phyloP scores from a whole-genome alignment of 2,329 filamentous ascomycete genomes.

The Emergomyces pasteurianus region DNA sequence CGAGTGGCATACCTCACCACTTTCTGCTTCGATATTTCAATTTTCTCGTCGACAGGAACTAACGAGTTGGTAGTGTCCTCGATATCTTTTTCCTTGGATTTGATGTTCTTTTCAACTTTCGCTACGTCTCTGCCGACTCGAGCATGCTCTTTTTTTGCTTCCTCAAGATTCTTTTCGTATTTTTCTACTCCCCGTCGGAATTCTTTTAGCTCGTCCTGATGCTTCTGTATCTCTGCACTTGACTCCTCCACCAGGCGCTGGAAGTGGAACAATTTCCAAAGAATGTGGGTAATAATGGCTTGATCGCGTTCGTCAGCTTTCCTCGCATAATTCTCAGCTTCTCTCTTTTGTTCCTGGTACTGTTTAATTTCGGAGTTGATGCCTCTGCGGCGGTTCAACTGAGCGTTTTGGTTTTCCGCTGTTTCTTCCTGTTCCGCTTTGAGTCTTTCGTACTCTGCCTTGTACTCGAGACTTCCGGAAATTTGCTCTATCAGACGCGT shows the following conservation, averaged over 20 bases:
- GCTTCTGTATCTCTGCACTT: slow-evolving; percentile 76
- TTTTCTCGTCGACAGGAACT: slow-evolving; percentile 85
- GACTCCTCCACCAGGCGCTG: slow-evolving; percentile 89
- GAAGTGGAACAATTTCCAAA: slow-evolving; percentile 96
- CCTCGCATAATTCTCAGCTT: slow-evolving; percentile 83
- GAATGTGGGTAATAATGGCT: slow-evolving; percentile 80
- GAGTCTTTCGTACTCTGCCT: slow-evolving; percentile 83
- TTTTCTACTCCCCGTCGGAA: slow-evolving; percentile 77
- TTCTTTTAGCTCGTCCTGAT: slow-evolving; percentile 91
- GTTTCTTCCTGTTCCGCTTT: slow-evolving; percentile 78
- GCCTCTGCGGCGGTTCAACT: slow-evolving; percentile 75
- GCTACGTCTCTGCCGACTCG: slow-evolving; percentile 62
- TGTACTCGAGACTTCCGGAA: slow-evolving; percentile 88
- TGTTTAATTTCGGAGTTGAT: slow-evolving; percentile 98
- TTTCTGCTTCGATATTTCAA: slow-evolving; percentile 62
- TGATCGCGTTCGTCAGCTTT: slow-evolving; percentile 85
- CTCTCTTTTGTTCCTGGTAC: slow-evolving; percentile 91
- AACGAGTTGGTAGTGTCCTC: slow-evolving; percentile 77
- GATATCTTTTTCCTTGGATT: slow-evolving; percentile 71
- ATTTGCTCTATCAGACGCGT: slow-evolving; percentile 95
- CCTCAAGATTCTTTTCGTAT: slow-evolving; percentile 67
- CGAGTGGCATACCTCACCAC: slow-evolving; percentile 56
- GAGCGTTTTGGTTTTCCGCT: slow-evolving; percentile 75
- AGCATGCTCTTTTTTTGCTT: slow-evolving; percentile 71
- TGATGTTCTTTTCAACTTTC: slow-evolving; percentile 76